These are phyloP conservation scores for Colletotrichum euphorbiae DNA, from an alignment of 2,329 filamentous ascomycete genomes.

Conservation along the genomic window DNA sequence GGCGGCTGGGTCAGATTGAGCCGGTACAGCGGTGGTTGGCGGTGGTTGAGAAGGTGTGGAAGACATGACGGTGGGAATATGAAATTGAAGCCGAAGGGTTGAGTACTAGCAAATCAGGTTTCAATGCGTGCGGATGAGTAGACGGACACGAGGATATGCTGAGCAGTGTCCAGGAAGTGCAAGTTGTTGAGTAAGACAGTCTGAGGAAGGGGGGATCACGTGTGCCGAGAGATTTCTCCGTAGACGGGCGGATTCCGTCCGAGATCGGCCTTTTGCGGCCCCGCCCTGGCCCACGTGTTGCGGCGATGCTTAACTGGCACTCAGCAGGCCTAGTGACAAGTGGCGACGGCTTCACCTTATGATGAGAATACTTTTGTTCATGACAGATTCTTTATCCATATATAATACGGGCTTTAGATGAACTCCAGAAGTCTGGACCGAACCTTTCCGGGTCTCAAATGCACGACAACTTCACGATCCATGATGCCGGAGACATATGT, in stretches of 20 bases:
- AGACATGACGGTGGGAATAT: neutral
- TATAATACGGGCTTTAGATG: too few species aligned
- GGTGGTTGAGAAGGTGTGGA: conserved; percentile 30
- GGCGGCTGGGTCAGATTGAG: conserved; percentile 38
- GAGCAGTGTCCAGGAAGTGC: too few species aligned
- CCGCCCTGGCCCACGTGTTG: neutral
- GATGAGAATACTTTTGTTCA: too few species aligned
- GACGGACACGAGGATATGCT: neutral
- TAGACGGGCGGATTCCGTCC: conserved; percentile 31
- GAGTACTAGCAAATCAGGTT: rapidly evolving
- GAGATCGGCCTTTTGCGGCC: conserved; percentile 24
- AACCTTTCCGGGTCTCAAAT: too few species aligned
- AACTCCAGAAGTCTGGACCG: too few species aligned
- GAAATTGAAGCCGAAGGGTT: neutral
- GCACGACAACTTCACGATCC: too few species aligned
- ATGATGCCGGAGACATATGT: too few species aligned
- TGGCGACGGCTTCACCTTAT: too few species aligned
- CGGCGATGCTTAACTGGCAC: too few species aligned
- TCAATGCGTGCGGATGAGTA: neutral
- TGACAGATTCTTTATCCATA: too few species aligned
- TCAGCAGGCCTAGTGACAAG: too few species aligned
- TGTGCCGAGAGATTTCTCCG: conserved; percentile 27
- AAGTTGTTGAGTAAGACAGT: conserved; percentile 33
- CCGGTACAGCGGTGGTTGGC: conserved; percentile 12
- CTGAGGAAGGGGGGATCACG: conserved; percentile 5